Base-by-base conservation (phyloP, 345 rosid species). In the Triadica sebifera region DNA sequence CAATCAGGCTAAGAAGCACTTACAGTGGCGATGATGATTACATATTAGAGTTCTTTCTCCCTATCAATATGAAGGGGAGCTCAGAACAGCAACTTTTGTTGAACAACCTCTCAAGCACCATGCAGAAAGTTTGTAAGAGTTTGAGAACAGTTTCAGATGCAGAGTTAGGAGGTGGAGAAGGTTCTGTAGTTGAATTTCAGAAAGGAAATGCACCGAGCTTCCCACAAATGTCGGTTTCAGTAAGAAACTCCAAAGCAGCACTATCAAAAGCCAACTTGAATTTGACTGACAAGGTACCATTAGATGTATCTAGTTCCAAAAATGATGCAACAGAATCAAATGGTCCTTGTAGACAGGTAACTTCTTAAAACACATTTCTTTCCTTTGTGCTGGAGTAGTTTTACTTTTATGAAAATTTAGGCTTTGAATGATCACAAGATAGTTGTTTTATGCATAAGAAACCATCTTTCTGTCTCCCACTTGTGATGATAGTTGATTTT, bases 1-100 rank as follows among this genome's bases (percentile, higher is more conserved):
- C 97, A 37, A 90, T 88, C 79, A 87, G 91, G 84, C 85, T 94
- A 39, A 87, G 93, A 81, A 94, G 98, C 69, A 94, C 91, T n/a
- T 75, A 83, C 71, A 94, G 97, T 5, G 93, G 87, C 4, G 87
- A 87, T 53, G 84, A 81, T 62, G 93, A 90, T 75, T 94, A 94
- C 73, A 78, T 92, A 72, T 81, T 94, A 38, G 97, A 94, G 85
- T 86, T 92, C 77, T 89, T 92, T 82, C 92, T 94, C 53, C 97
- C 98, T 62, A 81, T 86, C 57, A 87, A 79, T 71, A 88, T 92
- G 75, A 89, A 82, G 25, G 95, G 93, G 70, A 83, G 95, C 74
- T 74, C 86, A 15, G 98, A 94, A 69, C 97, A 91, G 73, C 97
- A 92, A 59, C 89, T 88, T 69, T 80, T 94, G 84, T 75, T 94